Percentiles rank a stretch among this genome's conserved stretches.
Evolutionary conservation across 345 rosid species (phyloP).

Genomic region (Lepidium aucheri): DNA sequence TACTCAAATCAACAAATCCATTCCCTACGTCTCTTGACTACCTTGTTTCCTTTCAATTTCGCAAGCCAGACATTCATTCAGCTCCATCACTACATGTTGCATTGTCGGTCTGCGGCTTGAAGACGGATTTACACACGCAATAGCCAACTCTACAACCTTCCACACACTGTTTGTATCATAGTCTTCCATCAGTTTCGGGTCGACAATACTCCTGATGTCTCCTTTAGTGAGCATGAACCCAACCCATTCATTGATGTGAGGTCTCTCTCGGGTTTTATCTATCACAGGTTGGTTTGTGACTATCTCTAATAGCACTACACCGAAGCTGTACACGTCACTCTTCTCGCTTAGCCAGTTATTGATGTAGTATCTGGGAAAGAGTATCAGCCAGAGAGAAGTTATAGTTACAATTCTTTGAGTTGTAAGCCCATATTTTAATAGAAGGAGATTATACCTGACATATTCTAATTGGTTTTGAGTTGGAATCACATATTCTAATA

Average conservation of each 20-base stretch:
- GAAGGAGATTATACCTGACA: too few species aligned
- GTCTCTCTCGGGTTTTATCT: neutral
- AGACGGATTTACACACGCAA: constrained; percentile 27
- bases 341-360: constrained; percentile 30
- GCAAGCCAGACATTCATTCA: constrained; percentile 29
- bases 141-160: constrained; percentile 40
- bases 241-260: constrained; percentile 35
- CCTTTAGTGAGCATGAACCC: constrained; percentile 27
- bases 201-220: constrained; percentile 32
- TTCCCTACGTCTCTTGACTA: neutral
- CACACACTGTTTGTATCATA: constrained; percentile 33
- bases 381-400: too few species aligned
- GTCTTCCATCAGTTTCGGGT: constrained; percentile 29
- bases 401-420: too few species aligned
- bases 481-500: too few species aligned
- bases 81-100: constrained; percentile 26
- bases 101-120: constrained; percentile 31
- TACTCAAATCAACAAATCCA: neutral
- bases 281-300: constrained; percentile 29
- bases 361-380: too few species aligned
- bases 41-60: constrained; percentile 29
- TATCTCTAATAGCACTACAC: constrained; percentile 36
- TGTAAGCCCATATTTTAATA: too few species aligned
- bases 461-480: too few species aligned
- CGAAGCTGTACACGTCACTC: constrained; percentile 43